A percentile compares a stretch with the other conserved stretches of the same genome.
phyloP scores from a whole-genome alignment of 2,329 filamentous ascomycete species.

The Cladophialophora yegresii region DNA sequence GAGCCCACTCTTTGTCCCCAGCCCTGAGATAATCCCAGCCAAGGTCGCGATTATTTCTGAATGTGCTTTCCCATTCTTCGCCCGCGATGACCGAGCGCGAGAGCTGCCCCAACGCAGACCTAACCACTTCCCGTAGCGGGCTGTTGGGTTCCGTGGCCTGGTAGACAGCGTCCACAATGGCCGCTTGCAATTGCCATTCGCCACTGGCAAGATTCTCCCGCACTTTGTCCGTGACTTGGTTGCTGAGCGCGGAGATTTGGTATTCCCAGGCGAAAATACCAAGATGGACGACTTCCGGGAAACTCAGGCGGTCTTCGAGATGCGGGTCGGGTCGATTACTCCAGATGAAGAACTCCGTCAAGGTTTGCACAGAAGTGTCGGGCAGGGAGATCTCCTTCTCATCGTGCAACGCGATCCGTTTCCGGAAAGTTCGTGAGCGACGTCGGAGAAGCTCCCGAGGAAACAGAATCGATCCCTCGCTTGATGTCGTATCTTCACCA shows the following conservation, averaged over 20 bases:
- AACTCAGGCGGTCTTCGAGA: slow-evolving; percentile 18
- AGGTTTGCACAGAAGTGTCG: slow-evolving; percentile 16
- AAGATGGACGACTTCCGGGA: slow-evolving; percentile 24
- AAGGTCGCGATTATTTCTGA: slow-evolving; percentile 26
- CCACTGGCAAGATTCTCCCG: slow-evolving; percentile 25
- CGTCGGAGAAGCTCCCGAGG: slow-evolving; percentile 25
- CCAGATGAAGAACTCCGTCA: slow-evolving; percentile 33
- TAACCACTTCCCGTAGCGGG: slow-evolving; percentile 30
- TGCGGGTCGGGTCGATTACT: slow-evolving; percentile 16
- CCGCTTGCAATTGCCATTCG: slow-evolving; percentile 26
- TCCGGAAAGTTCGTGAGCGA: slow-evolving; percentile 26
- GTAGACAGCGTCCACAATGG: slow-evolving; percentile 29
- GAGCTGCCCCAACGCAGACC: slow-evolving; percentile 26
- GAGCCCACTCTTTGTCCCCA: slow-evolving; percentile 24
- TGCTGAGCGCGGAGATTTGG: slow-evolving; percentile 30
- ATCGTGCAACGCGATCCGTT: slow-evolving; percentile 3
- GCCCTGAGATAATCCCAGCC: slow-evolving; percentile 27
- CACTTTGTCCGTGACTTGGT: slow-evolving; percentile 30
- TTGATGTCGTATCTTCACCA: not conserved
- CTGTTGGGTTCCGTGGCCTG: slow-evolving; percentile 18
- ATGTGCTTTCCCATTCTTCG: slow-evolving; percentile 28
- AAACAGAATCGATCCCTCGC: slow-evolving; percentile 8
- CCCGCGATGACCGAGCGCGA: slow-evolving; percentile 8
- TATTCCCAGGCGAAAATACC: slow-evolving; percentile 30
- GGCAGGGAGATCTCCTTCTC: slow-evolving; percentile 8